These are phyloP conservation scores for Cytidiella melzeri DNA, from an alignment of 768 basidiomycete genomes.

Conservation along the genomic window DNA sequence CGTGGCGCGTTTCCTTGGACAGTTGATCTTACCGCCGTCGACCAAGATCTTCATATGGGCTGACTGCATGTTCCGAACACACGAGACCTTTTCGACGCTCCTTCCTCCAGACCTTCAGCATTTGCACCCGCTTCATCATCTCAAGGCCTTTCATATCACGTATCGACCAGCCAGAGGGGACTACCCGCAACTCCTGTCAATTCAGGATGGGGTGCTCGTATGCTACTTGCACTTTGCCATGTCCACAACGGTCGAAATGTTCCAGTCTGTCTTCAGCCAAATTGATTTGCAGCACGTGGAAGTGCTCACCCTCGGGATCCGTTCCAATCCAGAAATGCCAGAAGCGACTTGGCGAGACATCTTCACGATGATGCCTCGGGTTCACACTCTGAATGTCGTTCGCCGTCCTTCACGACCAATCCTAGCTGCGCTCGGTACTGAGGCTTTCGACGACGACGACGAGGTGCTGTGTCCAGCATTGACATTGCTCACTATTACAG, in stretches of 20 bases:
- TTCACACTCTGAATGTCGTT: constrained; percentile 5
- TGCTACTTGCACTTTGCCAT: constrained; percentile 5
- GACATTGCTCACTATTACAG: constrained; percentile 2
- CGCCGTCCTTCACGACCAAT: constrained; percentile 8
- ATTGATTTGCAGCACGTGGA: constrained; percentile 3
- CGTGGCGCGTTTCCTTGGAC: constrained; percentile 3
- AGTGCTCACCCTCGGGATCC: constrained; percentile 10
- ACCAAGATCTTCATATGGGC: constrained; percentile 9
- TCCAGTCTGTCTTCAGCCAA: constrained; percentile 4
- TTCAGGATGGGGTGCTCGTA: constrained; percentile 4
- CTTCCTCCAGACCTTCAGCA: constrained; percentile 2
- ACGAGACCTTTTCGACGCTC: constrained; percentile 5
- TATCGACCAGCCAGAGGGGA: constrained; percentile 5
- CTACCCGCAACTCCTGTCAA: constrained; percentile 11
- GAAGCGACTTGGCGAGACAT: background rate
- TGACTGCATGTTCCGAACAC: constrained; percentile 2
- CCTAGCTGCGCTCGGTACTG: constrained; percentile 4
- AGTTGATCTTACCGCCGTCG: constrained; percentile 1
- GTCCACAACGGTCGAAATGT: background rate
- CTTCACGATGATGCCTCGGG: constrained; percentile 7
- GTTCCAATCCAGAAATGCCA: constrained; percentile 7
- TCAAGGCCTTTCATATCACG: constrained; percentile 9
- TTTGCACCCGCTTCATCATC: constrained; percentile 3
- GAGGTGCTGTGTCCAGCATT: constrained; percentile 6
- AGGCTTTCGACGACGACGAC: background rate